Percentiles rank a stretch among this genome's conserved stretches.
These are phyloP conservation scores for Fusarium sp. DNA, from an alignment of 2,329 filamentous ascomycete species.

Conservation along the genomic window DNA sequence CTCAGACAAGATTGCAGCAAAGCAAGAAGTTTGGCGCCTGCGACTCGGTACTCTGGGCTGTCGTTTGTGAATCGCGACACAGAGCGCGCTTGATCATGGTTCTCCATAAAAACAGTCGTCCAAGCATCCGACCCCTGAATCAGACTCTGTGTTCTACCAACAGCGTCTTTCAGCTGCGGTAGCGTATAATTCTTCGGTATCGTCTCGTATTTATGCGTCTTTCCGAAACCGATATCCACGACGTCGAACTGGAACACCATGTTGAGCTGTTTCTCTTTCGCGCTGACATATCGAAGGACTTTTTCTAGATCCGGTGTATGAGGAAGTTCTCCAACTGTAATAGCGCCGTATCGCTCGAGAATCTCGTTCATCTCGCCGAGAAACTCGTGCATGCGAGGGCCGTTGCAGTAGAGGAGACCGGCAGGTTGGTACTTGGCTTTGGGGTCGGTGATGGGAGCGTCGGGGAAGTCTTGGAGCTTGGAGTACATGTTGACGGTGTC, in stretches of 20 bases:
- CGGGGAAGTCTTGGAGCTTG: constrained; percentile 67
- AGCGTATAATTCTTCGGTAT: constrained; percentile 56
- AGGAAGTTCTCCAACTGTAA: constrained; percentile 77
- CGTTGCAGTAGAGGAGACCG: constrained; percentile 70
- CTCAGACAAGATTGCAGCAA: constrained; percentile 61
- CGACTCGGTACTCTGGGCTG: constrained; percentile 56
- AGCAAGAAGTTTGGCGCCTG: constrained; percentile 68
- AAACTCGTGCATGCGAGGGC: constrained; percentile 75
- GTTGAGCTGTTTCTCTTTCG: constrained; percentile 67
- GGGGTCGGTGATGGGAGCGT: constrained; percentile 64
- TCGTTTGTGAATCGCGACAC: constrained; percentile 65
- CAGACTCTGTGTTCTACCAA: constrained; percentile 61
- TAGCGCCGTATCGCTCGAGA: constrained; percentile 68
- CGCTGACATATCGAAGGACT: constrained; percentile 69
- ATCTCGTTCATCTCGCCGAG: constrained; percentile 72
- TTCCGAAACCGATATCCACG: constrained; percentile 67
- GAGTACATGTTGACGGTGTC: constrained; percentile 80
- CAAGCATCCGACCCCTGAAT: constrained; percentile 65
- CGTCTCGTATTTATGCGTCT: constrained; percentile 63
- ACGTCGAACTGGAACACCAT: constrained; percentile 78
- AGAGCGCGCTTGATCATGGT: constrained; percentile 70
- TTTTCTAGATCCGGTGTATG: constrained; percentile 66
- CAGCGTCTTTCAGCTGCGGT: constrained; percentile 57
- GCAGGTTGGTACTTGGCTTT: constrained; percentile 62
- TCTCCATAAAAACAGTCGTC: constrained; percentile 73